Percentiles rank a stretch among this genome's conserved stretches.
phyloP scores from a whole-genome alignment of 257 asterid species.

The Nicotiana obtusifolia region DNA sequence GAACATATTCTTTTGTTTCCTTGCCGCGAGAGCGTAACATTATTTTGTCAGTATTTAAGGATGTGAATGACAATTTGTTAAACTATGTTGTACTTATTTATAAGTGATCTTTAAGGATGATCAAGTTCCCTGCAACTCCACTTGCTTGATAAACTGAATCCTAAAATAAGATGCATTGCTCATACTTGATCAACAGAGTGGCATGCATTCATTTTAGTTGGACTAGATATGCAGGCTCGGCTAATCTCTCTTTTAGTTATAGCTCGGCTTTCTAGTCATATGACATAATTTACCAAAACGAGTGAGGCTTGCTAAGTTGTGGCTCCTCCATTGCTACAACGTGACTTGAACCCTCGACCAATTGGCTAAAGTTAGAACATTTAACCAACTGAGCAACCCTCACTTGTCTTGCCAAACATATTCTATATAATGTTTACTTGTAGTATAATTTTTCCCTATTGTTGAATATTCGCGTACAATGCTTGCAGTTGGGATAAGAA shows the following conservation, averaged over 20 bases:
- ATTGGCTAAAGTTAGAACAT: neutral
- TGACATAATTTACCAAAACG: neutral
- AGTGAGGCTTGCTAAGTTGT: neutral
- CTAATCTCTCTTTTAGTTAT: neutral
- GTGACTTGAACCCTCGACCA: neutral
- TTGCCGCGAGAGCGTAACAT: neutral
- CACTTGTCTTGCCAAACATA: neutral
- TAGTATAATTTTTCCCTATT: neutral
- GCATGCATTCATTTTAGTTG: neutral
- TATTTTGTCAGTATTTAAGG: neutral
- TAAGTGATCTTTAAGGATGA: neutral
- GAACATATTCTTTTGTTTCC: neutral
- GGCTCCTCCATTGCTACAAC: neutral
- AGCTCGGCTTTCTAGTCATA: neutral
- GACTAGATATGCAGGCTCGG: neutral
- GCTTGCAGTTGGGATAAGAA: slow-evolving; percentile 81
- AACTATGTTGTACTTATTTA: neutral
- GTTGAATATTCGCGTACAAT: neutral
- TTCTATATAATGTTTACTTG: neutral
- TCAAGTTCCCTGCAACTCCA: neutral
- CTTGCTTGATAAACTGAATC: neutral
- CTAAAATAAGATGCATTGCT: neutral
- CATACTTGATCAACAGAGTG: neutral
- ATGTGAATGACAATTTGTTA: neutral
- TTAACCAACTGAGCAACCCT: neutral